These are phyloP conservation scores for Carpinus viminea DNA, from an alignment of 306 rosid genomes.

Conservation along the genomic window DNA sequence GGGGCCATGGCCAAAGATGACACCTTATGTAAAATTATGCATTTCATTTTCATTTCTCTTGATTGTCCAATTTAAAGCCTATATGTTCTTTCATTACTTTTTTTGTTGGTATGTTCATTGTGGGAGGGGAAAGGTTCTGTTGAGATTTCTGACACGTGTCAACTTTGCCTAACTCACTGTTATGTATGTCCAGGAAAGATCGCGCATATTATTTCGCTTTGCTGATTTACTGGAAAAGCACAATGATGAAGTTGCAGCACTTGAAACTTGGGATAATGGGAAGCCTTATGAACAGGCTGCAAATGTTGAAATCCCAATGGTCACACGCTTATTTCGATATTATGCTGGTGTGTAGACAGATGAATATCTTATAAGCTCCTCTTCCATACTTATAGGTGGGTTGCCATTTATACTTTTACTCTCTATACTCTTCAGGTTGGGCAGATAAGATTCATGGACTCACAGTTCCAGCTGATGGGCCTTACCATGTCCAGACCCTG, in stretches of 20 bases:
- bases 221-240: constrained; percentile 78
- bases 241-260: constrained; percentile 61
- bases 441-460: constrained; percentile 84
- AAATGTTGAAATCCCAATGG: constrained; percentile 64
- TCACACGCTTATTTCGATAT: constrained; percentile 59
- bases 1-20: constrained; percentile 90
- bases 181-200: constrained; percentile 54
- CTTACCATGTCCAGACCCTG: constrained; percentile 67
- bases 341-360: constrained; percentile 53
- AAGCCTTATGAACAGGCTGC: constrained; percentile 74
- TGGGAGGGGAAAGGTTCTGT: background rate
- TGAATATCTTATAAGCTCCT: constrained; percentile 5
- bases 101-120: background rate
- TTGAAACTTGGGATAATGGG: constrained; percentile 83
- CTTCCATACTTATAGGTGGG: background rate
- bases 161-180: background rate
- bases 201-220: constrained; percentile 52
- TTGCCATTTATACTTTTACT: constrained; percentile 8
- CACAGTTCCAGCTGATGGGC: constrained; percentile 73
- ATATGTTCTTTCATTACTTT: background rate
- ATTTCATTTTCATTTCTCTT: background rate
- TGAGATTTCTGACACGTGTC: background rate
- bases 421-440: constrained; percentile 55
- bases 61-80: background rate
- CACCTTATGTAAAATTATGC: constrained; percentile 56